Conservation (phyloP, 805 yeast genomes). For the Metschnikowia gruessii region DNA sequence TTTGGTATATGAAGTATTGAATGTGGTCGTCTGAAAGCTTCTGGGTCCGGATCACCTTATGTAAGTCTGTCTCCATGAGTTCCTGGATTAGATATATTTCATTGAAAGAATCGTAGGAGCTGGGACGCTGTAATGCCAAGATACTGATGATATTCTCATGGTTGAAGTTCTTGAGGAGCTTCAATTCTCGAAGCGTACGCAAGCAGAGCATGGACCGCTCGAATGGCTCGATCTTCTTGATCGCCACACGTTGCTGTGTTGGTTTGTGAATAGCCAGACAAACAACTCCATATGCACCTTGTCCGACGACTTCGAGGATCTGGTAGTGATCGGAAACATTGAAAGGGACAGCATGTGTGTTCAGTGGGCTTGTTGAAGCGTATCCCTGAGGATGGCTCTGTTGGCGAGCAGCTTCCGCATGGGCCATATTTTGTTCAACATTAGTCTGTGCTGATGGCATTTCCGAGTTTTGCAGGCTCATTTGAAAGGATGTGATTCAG, state of each 20-base stretch:
- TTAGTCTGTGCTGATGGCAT: constrained; percentile 8
- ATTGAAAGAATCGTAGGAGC: constrained; percentile 66
- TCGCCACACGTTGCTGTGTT: constrained; percentile 86
- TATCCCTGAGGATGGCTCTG: not conserved
- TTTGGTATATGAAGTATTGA: constrained; percentile 90
- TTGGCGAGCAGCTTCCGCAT: not conserved
- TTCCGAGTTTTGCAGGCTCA: not conserved
- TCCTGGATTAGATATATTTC: constrained; percentile 90
- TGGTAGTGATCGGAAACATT: constrained; percentile 87
- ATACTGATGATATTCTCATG: constrained; percentile 92
- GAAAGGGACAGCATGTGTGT: constrained; percentile 45
- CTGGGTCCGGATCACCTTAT: constrained; percentile 78
- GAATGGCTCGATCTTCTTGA: constrained; percentile 91
- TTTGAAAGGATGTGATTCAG: not conserved
- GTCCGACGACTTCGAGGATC: constrained; percentile 82
- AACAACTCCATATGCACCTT: constrained; percentile 95
- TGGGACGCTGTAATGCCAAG: constrained; percentile 85
- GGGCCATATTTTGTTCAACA: not conserved
- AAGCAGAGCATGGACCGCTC: constrained; percentile 85
- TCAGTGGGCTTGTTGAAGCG: not conserved
- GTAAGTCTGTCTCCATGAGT: constrained; percentile 84
- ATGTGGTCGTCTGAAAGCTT: constrained; percentile 86
- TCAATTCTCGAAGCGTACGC: constrained; percentile 85
- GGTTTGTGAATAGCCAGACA: constrained; percentile 87
- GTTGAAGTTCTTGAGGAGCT: constrained; percentile 81